phyloP scores from a whole-genome alignment of 1,284 basidiomycete species.

The Cronartium quercuum region DNA sequence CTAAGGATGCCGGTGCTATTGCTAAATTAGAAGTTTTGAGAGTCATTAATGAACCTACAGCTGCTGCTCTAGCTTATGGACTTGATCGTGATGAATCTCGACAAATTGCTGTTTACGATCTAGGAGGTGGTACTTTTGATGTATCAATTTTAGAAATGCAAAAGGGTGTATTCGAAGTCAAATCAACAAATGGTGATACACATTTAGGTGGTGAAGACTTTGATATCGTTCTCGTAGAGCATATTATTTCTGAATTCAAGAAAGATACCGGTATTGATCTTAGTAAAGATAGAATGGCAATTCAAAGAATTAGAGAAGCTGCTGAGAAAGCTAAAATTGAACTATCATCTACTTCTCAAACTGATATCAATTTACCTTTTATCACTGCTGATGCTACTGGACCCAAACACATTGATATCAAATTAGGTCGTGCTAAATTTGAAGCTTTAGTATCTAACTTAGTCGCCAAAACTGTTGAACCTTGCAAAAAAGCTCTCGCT shows the following conservation, averaged over 20 bases:
- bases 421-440: slow-evolving; percentile 80
- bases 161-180: slow-evolving; percentile 98
- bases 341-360: slow-evolving; percentile 83
- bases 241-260: slow-evolving; percentile 88
- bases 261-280: slow-evolving; percentile 81
- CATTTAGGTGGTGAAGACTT: slow-evolving; percentile 99
- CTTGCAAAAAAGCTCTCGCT: slow-evolving; percentile 88
- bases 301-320: slow-evolving; percentile 96
- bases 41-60: slow-evolving; percentile 98
- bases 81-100: slow-evolving; percentile 74
- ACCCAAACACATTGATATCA: slow-evolving; percentile 92
- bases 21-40: slow-evolving; percentile 94
- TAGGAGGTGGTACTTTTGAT: slow-evolving; percentile 93
- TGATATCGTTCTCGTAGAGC: slow-evolving; percentile 80
- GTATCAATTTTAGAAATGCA: slow-evolving; percentile 98
- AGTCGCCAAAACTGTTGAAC: slow-evolving; percentile 85
- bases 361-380: slow-evolving; percentile 94
- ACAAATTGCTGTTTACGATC: slow-evolving; percentile 92
- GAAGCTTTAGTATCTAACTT: slow-evolving; percentile 76
- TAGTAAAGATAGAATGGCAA: slow-evolving; percentile 84
- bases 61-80: slow-evolving; percentile 94
- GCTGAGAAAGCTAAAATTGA: slow-evolving; percentile 99
- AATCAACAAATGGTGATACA: slow-evolving; percentile 98
- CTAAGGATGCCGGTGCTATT: slow-evolving; percentile 94
- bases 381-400: slow-evolving; percentile 91